Base-by-base conservation (phyloP, 1,284 basidiomycete species). In the Malassezia slooffiae region DNA sequence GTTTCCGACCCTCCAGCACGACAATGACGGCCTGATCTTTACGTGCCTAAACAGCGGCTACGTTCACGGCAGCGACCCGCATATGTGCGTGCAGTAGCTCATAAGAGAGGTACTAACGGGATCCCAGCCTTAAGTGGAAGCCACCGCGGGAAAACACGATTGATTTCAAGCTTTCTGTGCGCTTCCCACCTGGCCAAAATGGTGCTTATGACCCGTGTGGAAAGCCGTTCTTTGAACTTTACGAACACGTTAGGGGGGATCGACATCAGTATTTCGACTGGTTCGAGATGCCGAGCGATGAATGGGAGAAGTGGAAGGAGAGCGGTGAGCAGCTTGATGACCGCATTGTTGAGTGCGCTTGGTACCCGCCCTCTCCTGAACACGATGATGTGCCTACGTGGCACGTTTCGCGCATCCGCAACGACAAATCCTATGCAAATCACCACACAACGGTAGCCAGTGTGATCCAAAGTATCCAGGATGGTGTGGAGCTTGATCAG, bases 51-150 rank as follows among this genome's bases (percentile, higher is more conserved):
- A 79, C 64, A 80, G 85, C 5, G 79, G 79, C 0, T 97, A 97
- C 60, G 75, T 78, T 3, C 75, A 83, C n/a, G 91, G 86, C 0
- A 97, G 93, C 9, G 91, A 97, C 67, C 71, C 73, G 5, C 86
- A 87, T 54, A 90, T 97, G 28, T 57, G n/a, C n/a, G n/a, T n/a
- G n/a, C n/a, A n/a, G n/a, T n/a, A n/a, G n/a, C n/a, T n/a, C n/a
- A n/a, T n/a, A n/a, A n/a, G n/a, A n/a, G n/a, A n/a, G n/a, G n/a
- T n/a, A n/a, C n/a, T n/a, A n/a, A n/a, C n/a, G n/a, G n/a, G n/a
- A n/a, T n/a, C n/a, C n/a, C n/a, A n/a, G n/a, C n/a, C n/a, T 69
- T 46, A 99, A 99, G 70, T 99, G 93, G 93, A 99, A 99, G 71
- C 90, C 91, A 1, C 89, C 93, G 3, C 85, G 83, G 3, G 93